These are phyloP conservation scores for Aquilaria malaccensis DNA, from an alignment of 345 rosid species.

Conservation along the genomic window DNA sequence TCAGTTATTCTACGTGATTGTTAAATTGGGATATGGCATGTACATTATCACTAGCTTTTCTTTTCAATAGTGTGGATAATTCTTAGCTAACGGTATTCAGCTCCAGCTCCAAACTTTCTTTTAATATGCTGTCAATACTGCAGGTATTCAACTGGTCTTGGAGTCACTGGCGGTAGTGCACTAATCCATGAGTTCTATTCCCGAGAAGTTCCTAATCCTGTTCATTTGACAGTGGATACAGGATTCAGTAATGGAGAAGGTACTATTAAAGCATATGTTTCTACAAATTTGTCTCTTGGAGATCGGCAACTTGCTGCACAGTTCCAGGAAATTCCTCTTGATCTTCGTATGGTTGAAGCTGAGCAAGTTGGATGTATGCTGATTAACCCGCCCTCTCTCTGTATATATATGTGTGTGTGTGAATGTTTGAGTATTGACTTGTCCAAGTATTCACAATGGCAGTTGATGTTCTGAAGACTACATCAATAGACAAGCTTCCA, in stretches of 20 bases:
- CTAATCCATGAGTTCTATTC: slow-evolving; percentile 93
- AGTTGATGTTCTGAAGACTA: slow-evolving; percentile 74
- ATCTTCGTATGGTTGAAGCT: slow-evolving; percentile 92
- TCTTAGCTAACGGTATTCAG: too few relatives aligned
- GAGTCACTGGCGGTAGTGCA: slow-evolving; percentile 88
- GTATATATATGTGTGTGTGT: background rate
- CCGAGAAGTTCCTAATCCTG: slow-evolving; percentile 79
- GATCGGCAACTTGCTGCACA: slow-evolving; percentile 85
- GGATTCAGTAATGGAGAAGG: slow-evolving; percentile 74
- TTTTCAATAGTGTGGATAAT: too few relatives aligned
- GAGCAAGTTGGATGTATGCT: slow-evolving; percentile 92
- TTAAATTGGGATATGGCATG: background rate
- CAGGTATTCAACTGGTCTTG: slow-evolving; percentile 94
- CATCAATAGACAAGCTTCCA: slow-evolving; percentile 75
- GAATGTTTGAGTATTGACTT: background rate
- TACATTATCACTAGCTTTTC: too few relatives aligned
- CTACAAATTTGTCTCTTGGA: slow-evolving; percentile 73
- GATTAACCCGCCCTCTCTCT: background rate
- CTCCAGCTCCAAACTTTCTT: background rate
- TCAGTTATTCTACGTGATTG: background rate
- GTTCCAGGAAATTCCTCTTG: slow-evolving; percentile 93
- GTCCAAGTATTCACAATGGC: background rate
- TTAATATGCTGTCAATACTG: background rate
- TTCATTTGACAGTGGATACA: slow-evolving; percentile 87
- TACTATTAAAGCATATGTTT: slow-evolving; percentile 73